Conservation (phyloP, 2,329 filamentous ascomycete species). For the Zasmidium cellare region DNA sequence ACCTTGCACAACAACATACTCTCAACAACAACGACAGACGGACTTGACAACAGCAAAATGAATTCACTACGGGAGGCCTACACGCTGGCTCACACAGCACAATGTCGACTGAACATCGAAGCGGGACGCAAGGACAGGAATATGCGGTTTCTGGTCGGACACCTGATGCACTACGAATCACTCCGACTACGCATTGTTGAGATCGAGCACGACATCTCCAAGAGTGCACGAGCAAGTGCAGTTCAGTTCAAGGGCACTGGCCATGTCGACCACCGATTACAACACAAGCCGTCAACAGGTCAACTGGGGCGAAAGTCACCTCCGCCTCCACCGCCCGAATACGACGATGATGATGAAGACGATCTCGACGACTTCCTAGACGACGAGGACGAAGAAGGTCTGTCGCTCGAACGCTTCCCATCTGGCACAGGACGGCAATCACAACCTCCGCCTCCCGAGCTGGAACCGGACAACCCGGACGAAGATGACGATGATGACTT, state of each 20-base stretch:
- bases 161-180: slow-evolving; percentile 37
- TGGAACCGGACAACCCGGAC: slow-evolving; percentile 27
- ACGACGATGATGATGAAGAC: slow-evolving; percentile 22
- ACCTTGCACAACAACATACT: neutral
- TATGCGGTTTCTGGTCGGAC: slow-evolving; percentile 37
- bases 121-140: slow-evolving; percentile 35
- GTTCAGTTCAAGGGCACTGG: slow-evolving; percentile 16
- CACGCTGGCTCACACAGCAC: slow-evolving; percentile 35
- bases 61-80: slow-evolving; percentile 36
- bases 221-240: slow-evolving; percentile 14
- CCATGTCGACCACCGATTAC: slow-evolving; percentile 30
- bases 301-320: slow-evolving; percentile 28
- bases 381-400: slow-evolving; percentile 27
- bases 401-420: slow-evolving; percentile 32
- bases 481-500: slow-evolving; percentile 30
- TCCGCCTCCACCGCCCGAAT: slow-evolving; percentile 21
- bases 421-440: slow-evolving; percentile 26
- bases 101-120: slow-evolving; percentile 36
- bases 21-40: slow-evolving; percentile 20
- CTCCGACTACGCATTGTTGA: slow-evolving; percentile 37
- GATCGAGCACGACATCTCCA: slow-evolving; percentile 35
- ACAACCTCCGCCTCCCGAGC: slow-evolving; percentile 23
- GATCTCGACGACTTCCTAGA: slow-evolving; percentile 26
- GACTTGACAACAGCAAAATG: neutral
- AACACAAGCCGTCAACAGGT: slow-evolving; percentile 25